phyloP scores from a whole-genome alignment of 1,139 yeast genomes.

The Magnusiomyces suaveolens region DNA sequence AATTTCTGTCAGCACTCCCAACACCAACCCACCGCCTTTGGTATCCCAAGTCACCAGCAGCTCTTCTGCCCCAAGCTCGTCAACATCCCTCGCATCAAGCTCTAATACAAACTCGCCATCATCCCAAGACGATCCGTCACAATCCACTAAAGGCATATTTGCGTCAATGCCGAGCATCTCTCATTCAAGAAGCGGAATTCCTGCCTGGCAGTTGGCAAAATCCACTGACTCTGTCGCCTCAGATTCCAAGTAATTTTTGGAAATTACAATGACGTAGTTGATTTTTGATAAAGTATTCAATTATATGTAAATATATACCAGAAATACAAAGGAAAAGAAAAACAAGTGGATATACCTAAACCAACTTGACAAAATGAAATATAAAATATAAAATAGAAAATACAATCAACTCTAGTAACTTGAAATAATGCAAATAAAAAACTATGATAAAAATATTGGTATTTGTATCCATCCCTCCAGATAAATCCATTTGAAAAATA shows the following conservation, averaged over 20 bases:
- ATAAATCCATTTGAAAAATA: too few relatives aligned
- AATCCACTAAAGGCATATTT: conserved; percentile 12
- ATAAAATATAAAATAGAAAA: too few relatives aligned
- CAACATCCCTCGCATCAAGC: neutral
- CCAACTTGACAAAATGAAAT: too few relatives aligned
- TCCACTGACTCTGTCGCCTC: conserved; percentile 18
- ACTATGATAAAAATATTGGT: neutral
- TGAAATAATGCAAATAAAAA: neutral
- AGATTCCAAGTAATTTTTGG: neutral
- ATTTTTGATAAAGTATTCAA: too few relatives aligned
- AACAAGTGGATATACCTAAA: too few relatives aligned
- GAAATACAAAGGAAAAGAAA: too few relatives aligned
- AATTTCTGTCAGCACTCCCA: neutral
- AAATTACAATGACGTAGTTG: too few relatives aligned
- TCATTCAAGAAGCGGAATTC: conserved; percentile 41
- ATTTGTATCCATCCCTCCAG: neutral
- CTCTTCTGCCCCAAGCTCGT: neutral
- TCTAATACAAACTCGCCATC: neutral
- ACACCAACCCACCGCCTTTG: conserved; percentile 9
- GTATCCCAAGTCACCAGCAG: conserved; percentile 3
- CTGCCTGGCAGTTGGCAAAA: conserved; percentile 54
- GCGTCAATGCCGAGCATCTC: neutral
- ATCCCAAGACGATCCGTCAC: neutral
- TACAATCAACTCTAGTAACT: too few relatives aligned
- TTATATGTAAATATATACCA: too few relatives aligned